phyloP scores from a whole-genome alignment of 78 protist species.

The Emiliania huxleyi region DNA sequence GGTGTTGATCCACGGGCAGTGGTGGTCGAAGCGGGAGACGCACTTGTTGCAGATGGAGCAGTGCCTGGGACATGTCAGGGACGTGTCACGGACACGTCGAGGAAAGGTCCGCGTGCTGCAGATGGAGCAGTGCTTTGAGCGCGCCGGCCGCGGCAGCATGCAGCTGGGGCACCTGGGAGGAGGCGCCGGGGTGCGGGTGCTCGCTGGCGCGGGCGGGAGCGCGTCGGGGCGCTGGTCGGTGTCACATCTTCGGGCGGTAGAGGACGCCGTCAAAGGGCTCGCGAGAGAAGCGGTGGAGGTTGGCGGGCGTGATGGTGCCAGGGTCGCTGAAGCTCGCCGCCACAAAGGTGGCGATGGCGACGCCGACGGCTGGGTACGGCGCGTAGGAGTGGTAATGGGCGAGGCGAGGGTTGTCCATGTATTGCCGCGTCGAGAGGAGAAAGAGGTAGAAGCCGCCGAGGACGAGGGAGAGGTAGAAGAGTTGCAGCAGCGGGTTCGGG shows the following conservation, averaged over 20 bases:
- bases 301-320: not conserved
- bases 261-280: conserved; percentile 9
- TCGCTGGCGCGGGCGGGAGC: too few relatives aligned
- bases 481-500: conserved; percentile 8
- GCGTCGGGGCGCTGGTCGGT: too few relatives aligned
- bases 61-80: too few relatives aligned
- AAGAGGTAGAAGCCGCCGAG: not conserved
- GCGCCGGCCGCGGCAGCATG: conserved; percentile 43
- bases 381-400: not conserved
- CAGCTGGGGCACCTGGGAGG: conserved; percentile 48
- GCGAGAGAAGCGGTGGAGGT: not conserved
- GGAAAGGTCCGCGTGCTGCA: too few relatives aligned
- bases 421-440: not conserved
- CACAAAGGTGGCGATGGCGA: not conserved
- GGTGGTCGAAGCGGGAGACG: conserved; percentile 85
- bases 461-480: not conserved
- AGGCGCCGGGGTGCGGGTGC: too few relatives aligned
- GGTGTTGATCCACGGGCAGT: conserved; percentile 90
- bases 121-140: conserved; percentile 68
- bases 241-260: not conserved
- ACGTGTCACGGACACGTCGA: too few relatives aligned
- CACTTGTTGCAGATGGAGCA: conserved; percentile 64
- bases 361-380: not conserved
- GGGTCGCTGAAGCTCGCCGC: not conserved
- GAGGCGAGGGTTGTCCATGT: not conserved